phyloP scores from a whole-genome alignment of 129 eudicot species.

The Helichrysum umbraculigerum region DNA sequence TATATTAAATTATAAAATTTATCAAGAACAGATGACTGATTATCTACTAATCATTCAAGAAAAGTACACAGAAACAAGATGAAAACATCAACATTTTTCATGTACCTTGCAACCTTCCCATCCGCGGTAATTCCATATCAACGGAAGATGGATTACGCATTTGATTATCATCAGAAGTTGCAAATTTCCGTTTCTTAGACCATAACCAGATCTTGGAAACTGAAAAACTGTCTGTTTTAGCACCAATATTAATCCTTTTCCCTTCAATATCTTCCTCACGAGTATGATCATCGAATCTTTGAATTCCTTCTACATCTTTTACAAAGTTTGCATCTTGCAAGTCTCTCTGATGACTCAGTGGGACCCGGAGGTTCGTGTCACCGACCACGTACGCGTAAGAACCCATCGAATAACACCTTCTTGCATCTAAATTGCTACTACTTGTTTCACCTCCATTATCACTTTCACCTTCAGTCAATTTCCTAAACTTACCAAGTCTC shows the following conservation, averaged over 20 bases:
- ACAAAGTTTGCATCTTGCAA: slow-evolving; percentile 34
- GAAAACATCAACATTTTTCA: slow-evolving; percentile 35
- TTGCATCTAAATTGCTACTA: slow-evolving; percentile 82
- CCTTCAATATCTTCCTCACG: slow-evolving; percentile 55
- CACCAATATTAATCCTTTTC: slow-evolving; percentile 70
- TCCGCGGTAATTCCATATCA: slow-evolving; percentile 57
- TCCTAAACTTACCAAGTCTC: slow-evolving; percentile 85
- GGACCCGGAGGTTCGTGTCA: slow-evolving; percentile 56
- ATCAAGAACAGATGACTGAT: slow-evolving; percentile 35
- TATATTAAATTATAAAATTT: slow-evolving; percentile 21
- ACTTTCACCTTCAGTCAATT: slow-evolving; percentile 43
- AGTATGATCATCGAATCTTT: slow-evolving; percentile 9
- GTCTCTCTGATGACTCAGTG: slow-evolving; percentile 44
- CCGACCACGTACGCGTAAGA: slow-evolving; percentile 87
- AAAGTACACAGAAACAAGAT: slow-evolving; percentile 34
- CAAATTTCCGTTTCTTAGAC: slow-evolving; percentile 79
- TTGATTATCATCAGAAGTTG: slow-evolving; percentile 55
- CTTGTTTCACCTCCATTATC: slow-evolving; percentile 68
- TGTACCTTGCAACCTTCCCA: slow-evolving; percentile 51
- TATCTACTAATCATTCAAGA: slow-evolving; percentile 31
- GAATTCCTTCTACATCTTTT: slow-evolving; percentile 27
- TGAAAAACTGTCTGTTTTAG: slow-evolving; percentile 86
- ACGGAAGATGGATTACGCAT: slow-evolving; percentile 43
- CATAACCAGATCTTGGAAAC: slow-evolving; percentile 98
- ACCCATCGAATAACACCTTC: slow-evolving; percentile 93